Evolutionary conservation across 164 flowering plant genomes (phyloP), one percentile per base, ranked within the genome.

Genomic region (Annona squamosa): DNA sequence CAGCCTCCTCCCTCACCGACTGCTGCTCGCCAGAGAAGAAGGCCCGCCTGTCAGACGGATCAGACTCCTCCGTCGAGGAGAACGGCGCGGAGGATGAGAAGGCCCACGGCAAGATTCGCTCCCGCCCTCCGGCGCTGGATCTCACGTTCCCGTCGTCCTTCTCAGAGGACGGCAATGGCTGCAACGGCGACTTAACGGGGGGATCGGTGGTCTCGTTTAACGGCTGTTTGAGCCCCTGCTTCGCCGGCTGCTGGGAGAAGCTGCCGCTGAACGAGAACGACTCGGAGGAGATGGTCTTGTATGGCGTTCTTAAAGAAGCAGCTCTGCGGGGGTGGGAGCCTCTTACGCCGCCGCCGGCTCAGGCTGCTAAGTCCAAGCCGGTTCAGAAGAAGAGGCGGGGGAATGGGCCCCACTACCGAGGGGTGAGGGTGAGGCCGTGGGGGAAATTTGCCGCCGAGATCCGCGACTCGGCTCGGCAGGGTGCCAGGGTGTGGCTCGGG

Each of bases 401-500:
- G 37, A 46, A 44, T 2, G 78, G 76, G 7, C 75, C 69, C 12
- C 78, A 48, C 46, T 79, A 79, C 26, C 65, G 78, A 42, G 81
- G 81, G 7, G 81, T 79, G 59, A 75, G 81, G 61, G 81, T 72
- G 71, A 46, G 81, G 17, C 81, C 81, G 46, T 79, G 81, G 81
- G 71, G 69, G n/a, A 78, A 66, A 67, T 76, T 79, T 61, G 81
- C 81, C 5, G 81, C 81, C 43, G 78, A 79, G 74, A 79, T 79
- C 43, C 81, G 78, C 3, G 81, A 79, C 71, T 75, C 81, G 46
- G 74, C 81, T 17, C 74, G 81, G 10, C 78, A 79, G 5, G 78
- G 81, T 6, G 78, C 76, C 13, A 46, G 81, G 48, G 61, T 79
- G 37, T 79, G 81, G 78, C 74, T 63, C 41, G 78, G 78, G n/a